Conservation (phyloP, 805 yeast species). For the Candida andamanensis region DNA sequence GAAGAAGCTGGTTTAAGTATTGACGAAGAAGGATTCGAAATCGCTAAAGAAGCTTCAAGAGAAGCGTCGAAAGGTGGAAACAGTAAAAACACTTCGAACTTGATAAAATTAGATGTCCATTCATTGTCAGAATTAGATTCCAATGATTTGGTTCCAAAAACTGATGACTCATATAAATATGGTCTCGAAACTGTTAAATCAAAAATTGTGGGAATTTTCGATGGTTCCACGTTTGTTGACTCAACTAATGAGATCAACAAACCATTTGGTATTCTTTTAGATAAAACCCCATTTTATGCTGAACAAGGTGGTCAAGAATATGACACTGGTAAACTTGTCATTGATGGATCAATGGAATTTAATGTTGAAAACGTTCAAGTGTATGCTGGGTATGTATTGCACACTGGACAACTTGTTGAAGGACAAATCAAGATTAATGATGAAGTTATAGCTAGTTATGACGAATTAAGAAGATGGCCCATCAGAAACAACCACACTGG, state of each 20-base stretch:
- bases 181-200: constrained; percentile 66
- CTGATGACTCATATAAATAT: constrained; percentile 80
- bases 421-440: constrained; percentile 69
- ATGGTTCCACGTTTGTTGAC: constrained; percentile 58
- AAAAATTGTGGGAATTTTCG: constrained; percentile 64
- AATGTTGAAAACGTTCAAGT: constrained; percentile 86
- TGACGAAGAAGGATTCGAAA: constrained; percentile 88
- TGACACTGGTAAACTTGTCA: constrained; percentile 88
- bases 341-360: constrained; percentile 85
- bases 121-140: constrained; percentile 67
- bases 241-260: constrained; percentile 28
- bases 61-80: constrained; percentile 94
- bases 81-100: constrained; percentile 46
- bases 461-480: constrained; percentile 93
- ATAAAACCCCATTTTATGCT: constrained; percentile 92
- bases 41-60: constrained; percentile 80
- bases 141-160: constrained; percentile 60
- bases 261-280: constrained; percentile 77
- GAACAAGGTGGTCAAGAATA: constrained; percentile 99
- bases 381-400: constrained; percentile 93
- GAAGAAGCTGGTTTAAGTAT: constrained; percentile 93
- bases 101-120: constrained; percentile 87
- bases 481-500: constrained; percentile 98
- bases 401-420: constrained; percentile 80
- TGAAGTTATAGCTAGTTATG: constrained; percentile 77